Evolutionary conservation across 345 rosid genomes (phyloP), one percentile per base, ranked within the genome.

Genomic region (Lumnitzera racemosa): DNA sequence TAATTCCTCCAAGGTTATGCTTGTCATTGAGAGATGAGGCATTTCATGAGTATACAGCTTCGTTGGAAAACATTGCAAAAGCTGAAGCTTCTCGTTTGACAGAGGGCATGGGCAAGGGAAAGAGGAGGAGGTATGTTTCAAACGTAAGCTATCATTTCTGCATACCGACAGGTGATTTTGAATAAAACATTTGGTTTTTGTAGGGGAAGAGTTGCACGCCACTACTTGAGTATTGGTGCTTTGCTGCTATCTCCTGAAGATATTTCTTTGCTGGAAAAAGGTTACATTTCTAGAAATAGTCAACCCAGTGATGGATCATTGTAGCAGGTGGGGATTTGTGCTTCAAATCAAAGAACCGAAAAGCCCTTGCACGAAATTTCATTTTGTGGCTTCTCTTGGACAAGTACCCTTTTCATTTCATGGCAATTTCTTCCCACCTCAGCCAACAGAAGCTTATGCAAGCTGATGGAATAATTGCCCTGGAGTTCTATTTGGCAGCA

Each of bases 41-140:
- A 53, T 80, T 79, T 55, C 78, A 80, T 51, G 97, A 95, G 66
- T 95, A 88, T 64, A 66, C 81, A 60, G 86, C 96, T 61, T 83
- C 83, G 46, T 67, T 95, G 58, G 62, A 85, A 51, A 62, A 66
- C 66, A 90, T 95, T 59, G 82, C 95, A 61, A 81, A 83, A 76
- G 74, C 80, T 12, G 89, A 83, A 76, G 67, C 83, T 66, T 79
- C 83, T 53, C 86, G 83, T 57, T 46, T 81, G 63, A 78, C 85
- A 2, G 69, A 67, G 47, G 72, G 72, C 72, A 69, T 36, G 27
- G 63, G 66, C 68, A 63, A 53, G 29, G 58, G 72, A 56, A 82
- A 64, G 64, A 64, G 72, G 53, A 68, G 81, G 68, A 80, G 95
- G 96, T 86, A 71, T 59, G 55, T 70, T 41, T 62, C 23, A 31